These are phyloP conservation scores for Diacronema lutheri DNA, from an alignment of 78 protist species.

Conservation along the genomic window DNA sequence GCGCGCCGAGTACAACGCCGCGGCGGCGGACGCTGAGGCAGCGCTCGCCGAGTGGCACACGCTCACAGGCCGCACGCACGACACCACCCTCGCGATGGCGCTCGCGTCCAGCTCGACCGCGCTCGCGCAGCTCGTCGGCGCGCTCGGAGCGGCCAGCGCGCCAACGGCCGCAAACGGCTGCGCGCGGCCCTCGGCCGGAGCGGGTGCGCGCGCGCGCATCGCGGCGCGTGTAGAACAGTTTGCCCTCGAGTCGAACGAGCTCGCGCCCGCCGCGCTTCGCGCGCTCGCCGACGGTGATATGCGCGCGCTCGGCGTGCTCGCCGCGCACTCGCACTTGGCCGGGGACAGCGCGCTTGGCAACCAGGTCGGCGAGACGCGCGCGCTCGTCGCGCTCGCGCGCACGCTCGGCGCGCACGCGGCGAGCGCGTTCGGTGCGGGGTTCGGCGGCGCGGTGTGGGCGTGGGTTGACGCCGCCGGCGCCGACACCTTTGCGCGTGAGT, in stretches of 20 bases:
- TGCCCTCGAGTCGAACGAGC: not conserved
- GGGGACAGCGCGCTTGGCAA: not conserved
- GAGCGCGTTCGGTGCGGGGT: conserved; percentile 34
- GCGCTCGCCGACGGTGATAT: not conserved
- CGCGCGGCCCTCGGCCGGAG: not conserved
- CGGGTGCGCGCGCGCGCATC: not conserved
- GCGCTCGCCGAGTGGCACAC: not conserved
- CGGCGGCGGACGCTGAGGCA: not conserved
- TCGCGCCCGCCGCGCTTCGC: not conserved
- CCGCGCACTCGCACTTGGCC: not conserved
- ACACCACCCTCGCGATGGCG: no score
- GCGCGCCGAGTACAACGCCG: not conserved
- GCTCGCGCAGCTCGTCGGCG: no score
- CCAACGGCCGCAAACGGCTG: not conserved
- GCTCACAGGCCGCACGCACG: not conserved
- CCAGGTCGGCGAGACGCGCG: not conserved
- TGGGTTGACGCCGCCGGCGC: not conserved
- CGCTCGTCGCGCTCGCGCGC: not conserved
- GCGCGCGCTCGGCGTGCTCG: not conserved
- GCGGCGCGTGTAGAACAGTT: not conserved
- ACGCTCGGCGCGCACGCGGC: conserved; percentile 18
- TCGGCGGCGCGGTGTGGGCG: conserved; percentile 36
- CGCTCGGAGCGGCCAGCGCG: not conserved
- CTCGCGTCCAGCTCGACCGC: not conserved
- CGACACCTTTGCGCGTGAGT: not conserved